Percentiles rank a stretch among this genome's conserved stretches.
These are phyloP conservation scores for Rhizophora mangle DNA, from an alignment of 345 rosid genomes.

Conservation along the genomic window DNA sequence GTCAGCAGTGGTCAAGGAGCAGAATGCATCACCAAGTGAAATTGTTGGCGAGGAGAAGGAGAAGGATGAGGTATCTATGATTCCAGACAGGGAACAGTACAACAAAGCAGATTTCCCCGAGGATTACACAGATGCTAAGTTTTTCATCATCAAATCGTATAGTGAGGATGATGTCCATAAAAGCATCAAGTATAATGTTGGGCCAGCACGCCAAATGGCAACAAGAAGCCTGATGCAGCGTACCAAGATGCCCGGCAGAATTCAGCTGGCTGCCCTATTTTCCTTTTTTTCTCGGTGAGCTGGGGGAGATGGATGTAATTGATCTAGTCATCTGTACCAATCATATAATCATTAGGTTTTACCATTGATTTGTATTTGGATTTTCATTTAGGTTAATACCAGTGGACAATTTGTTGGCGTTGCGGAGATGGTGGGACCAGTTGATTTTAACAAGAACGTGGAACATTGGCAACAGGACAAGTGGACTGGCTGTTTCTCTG, in stretches of 20 bases:
- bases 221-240: conserved; percentile 9
- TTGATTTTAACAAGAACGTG: conserved; percentile 5
- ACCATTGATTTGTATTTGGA: not conserved
- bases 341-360: not conserved
- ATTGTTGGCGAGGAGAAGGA: conserved; percentile 1
- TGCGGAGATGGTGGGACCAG: conserved; percentile 12
- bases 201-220: conserved; percentile 10
- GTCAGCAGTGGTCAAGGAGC: conserved; percentile 3
- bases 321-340: not conserved
- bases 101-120: conserved; percentile 7
- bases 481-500: conserved; percentile 10
- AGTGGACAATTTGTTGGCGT: conserved; percentile 16
- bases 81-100: conserved; percentile 6
- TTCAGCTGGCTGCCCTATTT: conserved; percentile 8
- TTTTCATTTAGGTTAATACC: not conserved
- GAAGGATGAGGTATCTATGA: not conserved
- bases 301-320: not conserved
- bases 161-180: conserved; percentile 13
- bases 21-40: conserved; percentile 5
- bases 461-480: conserved; percentile 16
- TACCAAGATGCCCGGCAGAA: conserved; percentile 6
- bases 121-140: conserved; percentile 9
- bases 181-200: conserved; percentile 16
- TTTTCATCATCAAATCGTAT: conserved; percentile 12
- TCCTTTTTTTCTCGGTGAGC: conserved; percentile 10